phyloP scores from a whole-genome alignment of 805 yeast genomes.

The Metschnikowia amazonensis region DNA sequence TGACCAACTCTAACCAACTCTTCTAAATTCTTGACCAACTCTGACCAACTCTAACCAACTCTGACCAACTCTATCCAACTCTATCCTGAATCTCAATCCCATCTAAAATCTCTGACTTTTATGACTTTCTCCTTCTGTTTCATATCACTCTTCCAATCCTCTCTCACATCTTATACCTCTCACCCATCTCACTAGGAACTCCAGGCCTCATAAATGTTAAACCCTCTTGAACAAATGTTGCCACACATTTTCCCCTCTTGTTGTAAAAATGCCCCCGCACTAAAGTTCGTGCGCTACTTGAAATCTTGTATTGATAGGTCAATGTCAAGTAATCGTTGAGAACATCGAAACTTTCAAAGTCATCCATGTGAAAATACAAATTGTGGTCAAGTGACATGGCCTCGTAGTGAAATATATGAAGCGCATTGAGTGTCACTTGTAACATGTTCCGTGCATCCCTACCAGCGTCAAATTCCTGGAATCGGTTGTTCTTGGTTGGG shows the following conservation, averaged over 20 bases:
- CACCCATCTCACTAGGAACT: conserved; percentile 11
- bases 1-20: too few species aligned
- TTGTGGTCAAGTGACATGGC: conserved; percentile 47
- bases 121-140: not conserved
- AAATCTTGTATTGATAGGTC: conserved; percentile 33
- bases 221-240: conserved; percentile 42
- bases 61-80: too few species aligned
- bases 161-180: conserved; percentile 4
- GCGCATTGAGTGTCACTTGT: conserved; percentile 13
- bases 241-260: conserved; percentile 29
- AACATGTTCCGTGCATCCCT: conserved; percentile 30
- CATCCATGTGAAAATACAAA: conserved; percentile 36
- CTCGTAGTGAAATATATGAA: conserved; percentile 35
- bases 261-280: conserved; percentile 37
- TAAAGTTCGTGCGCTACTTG: conserved; percentile 33
- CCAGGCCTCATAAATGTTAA: conserved; percentile 32
- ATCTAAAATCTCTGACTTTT: too few species aligned
- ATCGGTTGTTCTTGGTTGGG: conserved; percentile 31
- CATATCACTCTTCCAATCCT: not conserved
- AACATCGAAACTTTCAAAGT: conserved; percentile 25
- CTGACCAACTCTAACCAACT: too few species aligned
- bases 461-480: conserved; percentile 29
- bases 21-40: too few species aligned
- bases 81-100: too few species aligned
- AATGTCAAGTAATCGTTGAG: conserved; percentile 37